Conservation (phyloP, 2,329 filamentous ascomycete species). For the Fusarium vanettenii region DNA sequence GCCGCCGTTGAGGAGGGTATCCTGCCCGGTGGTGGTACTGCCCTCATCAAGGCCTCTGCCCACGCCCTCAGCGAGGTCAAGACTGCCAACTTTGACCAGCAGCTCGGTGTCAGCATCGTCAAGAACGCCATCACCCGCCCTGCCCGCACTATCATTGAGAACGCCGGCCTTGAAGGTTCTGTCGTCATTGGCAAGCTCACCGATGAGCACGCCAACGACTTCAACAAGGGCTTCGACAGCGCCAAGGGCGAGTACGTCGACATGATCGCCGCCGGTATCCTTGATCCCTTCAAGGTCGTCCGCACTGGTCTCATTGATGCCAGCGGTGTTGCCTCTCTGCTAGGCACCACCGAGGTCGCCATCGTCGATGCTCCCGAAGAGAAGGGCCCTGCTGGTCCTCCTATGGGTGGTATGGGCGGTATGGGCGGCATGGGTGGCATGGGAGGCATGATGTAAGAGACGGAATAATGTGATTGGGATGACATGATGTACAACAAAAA, state of each 20-base stretch:
- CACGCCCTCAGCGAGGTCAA: conserved; percentile 88
- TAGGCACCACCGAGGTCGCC: conserved; percentile 97
- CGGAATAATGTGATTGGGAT: conserved; percentile 33
- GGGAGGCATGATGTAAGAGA: conserved; percentile 69
- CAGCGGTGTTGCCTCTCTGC: conserved; percentile 93
- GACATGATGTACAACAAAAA: conserved; percentile 46
- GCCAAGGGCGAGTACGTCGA: conserved; percentile 98
- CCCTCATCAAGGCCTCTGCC: conserved; percentile 94
- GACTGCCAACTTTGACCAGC: conserved; percentile 97
- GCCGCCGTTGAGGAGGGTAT: conserved; percentile 99
- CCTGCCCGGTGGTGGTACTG: conserved; percentile 97
- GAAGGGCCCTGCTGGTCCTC: conserved; percentile 74
- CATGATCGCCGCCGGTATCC: conserved; percentile 97
- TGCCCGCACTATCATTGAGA: conserved; percentile 95
- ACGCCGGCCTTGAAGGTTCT: conserved; percentile 94
- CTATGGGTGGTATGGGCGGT: conserved; percentile 74
- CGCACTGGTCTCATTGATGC: conserved; percentile 95
- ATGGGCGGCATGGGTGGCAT: conserved; percentile 71
- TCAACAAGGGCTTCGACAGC: conserved; percentile 99
- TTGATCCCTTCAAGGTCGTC: conserved; percentile 99
- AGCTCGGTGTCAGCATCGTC: conserved; percentile 96
- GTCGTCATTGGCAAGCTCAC: conserved; percentile 98
- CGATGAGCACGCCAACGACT: conserved; percentile 90
- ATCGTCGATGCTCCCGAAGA: conserved; percentile 97
- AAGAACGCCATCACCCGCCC: conserved; percentile 98